Base-by-base conservation (phyloP, 495 filamentous ascomycete genomes). In the Neurospora tetraspora region DNA sequence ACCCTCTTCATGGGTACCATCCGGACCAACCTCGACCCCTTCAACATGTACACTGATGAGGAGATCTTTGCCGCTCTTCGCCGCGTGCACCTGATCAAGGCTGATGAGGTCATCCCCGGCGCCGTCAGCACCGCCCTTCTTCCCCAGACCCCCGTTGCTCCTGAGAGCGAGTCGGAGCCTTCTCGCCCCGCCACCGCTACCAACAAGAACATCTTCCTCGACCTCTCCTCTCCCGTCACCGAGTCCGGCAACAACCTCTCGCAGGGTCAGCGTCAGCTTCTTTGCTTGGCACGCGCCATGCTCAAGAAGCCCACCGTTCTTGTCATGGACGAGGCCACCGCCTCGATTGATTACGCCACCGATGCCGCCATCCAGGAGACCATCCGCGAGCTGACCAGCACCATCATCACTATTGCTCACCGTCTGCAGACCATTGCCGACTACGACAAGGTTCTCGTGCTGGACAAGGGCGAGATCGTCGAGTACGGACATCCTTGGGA, bases 261-360 rank as follows among this genome's bases (percentile, higher is more conserved):
- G 2, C 96, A 99, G 83, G 96, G 96, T 45, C 96, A 99, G 78
- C 89, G 92, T 8, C 96, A 99, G 82, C 92, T 99, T 16, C 86
- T 99, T 61, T 99, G 96, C 77, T 91, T 99, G 18, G 96, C 96
- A 3, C 91, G 96, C 23, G 96, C 96, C 1, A 87, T 99, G 65
- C 91, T 99, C 77, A 98, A 94, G 84, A 88, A 88, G 39, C 96
- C 96, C 0, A 92, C 91, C 59, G 96, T 99, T 20, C 84, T 99
- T 5, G 91, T 99, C 79, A 98, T 99, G 96, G 96, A 99, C 81
- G 96, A 99, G 85, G 96, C 96, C 20, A 99, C 96, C 7, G 96
- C 96, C 1, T 97, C 93, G 1, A 98, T 99, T 79, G 96, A 99
- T 85, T 98, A 98, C 82, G 90, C 89, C 40, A 99, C 96, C 18